phyloP scores from a whole-genome alignment of 1,284 basidiomycete species.

The Tremellales sp. region DNA sequence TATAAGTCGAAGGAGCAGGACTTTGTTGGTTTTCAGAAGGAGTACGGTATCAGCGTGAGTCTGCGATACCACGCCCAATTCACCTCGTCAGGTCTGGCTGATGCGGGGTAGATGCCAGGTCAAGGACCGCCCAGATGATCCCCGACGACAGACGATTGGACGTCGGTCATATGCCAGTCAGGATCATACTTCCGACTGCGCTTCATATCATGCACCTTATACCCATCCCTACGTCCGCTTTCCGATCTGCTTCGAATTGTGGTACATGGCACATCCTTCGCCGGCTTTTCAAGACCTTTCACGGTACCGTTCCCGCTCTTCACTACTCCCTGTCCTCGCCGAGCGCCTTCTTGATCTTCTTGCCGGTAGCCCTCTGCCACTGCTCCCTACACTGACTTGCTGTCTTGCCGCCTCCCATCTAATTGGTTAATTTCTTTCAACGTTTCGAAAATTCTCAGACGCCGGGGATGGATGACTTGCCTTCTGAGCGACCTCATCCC shows the following conservation, averaged over 20 bases:
- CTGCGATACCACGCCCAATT: neutral
- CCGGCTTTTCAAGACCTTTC: no score
- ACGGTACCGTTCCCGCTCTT: no score
- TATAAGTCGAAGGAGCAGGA: conserved; percentile 84
- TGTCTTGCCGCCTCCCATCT: conserved; percentile 13
- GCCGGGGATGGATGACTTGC: no score
- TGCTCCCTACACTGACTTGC: conserved; percentile 18
- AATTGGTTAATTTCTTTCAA: neutral
- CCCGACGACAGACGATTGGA: neutral
- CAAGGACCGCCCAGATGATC: no score
- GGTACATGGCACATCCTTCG: no score
- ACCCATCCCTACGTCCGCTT: no score
- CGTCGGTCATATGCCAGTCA: no score
- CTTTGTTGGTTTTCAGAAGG: conserved; percentile 74
- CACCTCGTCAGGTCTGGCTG: neutral
- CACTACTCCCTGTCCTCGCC: no score
- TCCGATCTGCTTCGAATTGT: no score
- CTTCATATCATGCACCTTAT: no score
- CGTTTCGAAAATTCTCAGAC: neutral
- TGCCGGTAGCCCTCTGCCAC: conserved; percentile 16
- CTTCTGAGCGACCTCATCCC: conserved; percentile 17
- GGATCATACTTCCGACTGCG: no score
- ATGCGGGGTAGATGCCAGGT: neutral
- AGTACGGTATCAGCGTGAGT: conserved; percentile 66
- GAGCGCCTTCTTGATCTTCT: conserved; percentile 16